Evolutionary conservation across 2,329 filamentous ascomycete species (phyloP).

Genomic region (Orbilia blumenaviensis): DNA sequence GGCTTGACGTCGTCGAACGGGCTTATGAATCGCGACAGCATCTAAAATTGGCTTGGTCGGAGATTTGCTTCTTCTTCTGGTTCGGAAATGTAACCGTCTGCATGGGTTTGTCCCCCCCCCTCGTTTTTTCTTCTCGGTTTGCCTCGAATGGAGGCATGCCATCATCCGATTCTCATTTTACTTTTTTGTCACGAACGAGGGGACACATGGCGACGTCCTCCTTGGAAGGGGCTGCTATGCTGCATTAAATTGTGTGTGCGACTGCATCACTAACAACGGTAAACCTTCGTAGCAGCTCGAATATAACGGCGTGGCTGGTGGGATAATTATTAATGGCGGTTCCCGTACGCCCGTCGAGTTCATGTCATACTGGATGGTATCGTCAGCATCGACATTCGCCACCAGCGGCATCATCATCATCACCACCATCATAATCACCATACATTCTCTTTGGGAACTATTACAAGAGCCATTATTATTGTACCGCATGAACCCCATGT

Average conservation of each 20-base stretch:
- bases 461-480: too few relatives aligned
- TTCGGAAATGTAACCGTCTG: conserved; percentile 18
- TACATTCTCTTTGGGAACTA: background rate
- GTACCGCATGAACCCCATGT: too few relatives aligned
- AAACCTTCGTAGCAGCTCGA: too few relatives aligned
- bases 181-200: background rate
- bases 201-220: background rate
- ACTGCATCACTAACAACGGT: too few relatives aligned
- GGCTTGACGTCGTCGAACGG: conserved; percentile 14
- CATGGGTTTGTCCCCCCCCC: background rate
- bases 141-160: background rate
- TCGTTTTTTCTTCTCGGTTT: background rate
- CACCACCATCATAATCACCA: background rate
- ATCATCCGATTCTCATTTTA: conserved; percentile 12
- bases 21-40: conserved; percentile 27
- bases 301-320: too few relatives aligned
- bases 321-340: too few relatives aligned
- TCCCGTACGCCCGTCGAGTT: too few relatives aligned
- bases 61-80: background rate
- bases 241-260: too few relatives aligned
- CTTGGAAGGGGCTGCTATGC: too few relatives aligned
- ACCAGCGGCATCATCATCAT: background rate
- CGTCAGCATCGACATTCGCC: too few relatives aligned
- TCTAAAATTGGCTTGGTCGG: background rate
- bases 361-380: too few relatives aligned